A percentile compares a stretch with the other conserved stretches of the same genome.
Evolutionary conservation across 1,139 yeast species (phyloP).

Genomic region (Yamadazyma jaroonii): DNA sequence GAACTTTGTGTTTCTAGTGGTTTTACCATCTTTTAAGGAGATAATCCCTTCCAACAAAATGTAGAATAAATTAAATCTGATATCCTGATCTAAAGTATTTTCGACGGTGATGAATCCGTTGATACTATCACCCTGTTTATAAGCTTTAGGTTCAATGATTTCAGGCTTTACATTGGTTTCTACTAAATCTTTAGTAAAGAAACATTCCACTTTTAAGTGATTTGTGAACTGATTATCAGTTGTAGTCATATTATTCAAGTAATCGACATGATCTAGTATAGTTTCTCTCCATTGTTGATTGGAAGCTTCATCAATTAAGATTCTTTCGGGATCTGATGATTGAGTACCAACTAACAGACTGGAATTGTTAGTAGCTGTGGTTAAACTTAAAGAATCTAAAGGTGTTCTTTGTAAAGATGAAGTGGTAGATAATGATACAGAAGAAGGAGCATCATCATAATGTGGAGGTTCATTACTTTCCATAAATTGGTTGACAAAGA

Average conservation of each 20-base stretch:
- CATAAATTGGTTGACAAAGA: constrained; percentile 14
- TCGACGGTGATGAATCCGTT: constrained; percentile 35
- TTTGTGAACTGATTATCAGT: constrained; percentile 26
- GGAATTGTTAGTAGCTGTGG: background rate
- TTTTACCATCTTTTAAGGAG: constrained; percentile 6
- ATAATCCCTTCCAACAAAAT: constrained; percentile 37
- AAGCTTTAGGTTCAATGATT: constrained; percentile 37
- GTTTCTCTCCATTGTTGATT: constrained; percentile 36
- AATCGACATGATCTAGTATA: constrained; percentile 36
- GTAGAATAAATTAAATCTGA: constrained; percentile 43
- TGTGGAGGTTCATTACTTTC: constrained; percentile 15
- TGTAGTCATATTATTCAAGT: constrained; percentile 31
- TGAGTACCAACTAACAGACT: background rate
- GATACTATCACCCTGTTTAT: constrained; percentile 39
- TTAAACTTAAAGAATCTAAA: background rate
- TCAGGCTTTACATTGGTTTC: constrained; percentile 25
- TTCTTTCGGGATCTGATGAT: background rate
- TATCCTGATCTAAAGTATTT: constrained; percentile 23
- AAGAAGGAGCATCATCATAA: constrained; percentile 8
- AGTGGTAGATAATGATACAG: background rate
- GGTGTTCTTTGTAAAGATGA: background rate
- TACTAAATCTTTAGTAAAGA: constrained; percentile 39
- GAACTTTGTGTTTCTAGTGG: constrained; percentile 19
- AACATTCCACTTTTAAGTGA: constrained; percentile 25
- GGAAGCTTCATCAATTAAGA: constrained; percentile 26